A percentile compares a stretch with the other conserved stretches of the same genome.
Evolutionary conservation across 148 eudicot species (phyloP).

Genomic region (Vaccinium macrocarpon): DNA sequence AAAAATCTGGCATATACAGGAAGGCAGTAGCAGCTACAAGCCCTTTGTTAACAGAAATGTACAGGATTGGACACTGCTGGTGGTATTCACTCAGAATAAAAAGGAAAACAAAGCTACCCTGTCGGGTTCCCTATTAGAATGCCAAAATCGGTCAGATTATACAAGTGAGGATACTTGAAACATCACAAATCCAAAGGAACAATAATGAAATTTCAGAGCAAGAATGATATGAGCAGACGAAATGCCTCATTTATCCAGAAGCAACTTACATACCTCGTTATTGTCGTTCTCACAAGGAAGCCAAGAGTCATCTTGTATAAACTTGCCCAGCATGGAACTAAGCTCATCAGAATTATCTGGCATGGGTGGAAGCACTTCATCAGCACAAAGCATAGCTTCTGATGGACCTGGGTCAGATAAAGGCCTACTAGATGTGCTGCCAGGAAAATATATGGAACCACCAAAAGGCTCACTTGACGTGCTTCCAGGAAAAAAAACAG

Average conservation of each 20-base stretch:
- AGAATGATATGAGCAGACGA: neutral
- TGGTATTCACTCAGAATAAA: neutral
- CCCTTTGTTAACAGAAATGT: too few relatives aligned
- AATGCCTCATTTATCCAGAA: neutral
- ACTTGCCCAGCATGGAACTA: slow-evolving; percentile 12
- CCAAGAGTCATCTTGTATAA: slow-evolving; percentile 14
- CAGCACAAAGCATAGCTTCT: too few relatives aligned
- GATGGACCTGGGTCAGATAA: slow-evolving; percentile 19
- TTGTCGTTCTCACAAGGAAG: too few relatives aligned
- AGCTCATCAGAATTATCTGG: slow-evolving; percentile 11
- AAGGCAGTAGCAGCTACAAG: too few relatives aligned
- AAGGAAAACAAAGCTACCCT: neutral
- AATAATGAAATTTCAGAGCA: neutral
- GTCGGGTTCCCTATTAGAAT: neutral
- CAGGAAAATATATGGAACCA: neutral
- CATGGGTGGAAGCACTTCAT: too few relatives aligned
- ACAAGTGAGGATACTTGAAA: neutral
- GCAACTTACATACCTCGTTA: slow-evolving; percentile 20
- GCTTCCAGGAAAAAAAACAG: slow-evolving; percentile 10
- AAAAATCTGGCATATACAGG: too few relatives aligned
- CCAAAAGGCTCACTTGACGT: neutral
- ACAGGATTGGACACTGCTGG: neutral
- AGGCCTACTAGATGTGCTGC: neutral
- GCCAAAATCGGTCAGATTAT: neutral
- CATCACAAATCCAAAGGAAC: neutral